Evolutionary conservation across 805 yeast genomes (phyloP).

Genomic region (Jamesozyma gamospora): DNA sequence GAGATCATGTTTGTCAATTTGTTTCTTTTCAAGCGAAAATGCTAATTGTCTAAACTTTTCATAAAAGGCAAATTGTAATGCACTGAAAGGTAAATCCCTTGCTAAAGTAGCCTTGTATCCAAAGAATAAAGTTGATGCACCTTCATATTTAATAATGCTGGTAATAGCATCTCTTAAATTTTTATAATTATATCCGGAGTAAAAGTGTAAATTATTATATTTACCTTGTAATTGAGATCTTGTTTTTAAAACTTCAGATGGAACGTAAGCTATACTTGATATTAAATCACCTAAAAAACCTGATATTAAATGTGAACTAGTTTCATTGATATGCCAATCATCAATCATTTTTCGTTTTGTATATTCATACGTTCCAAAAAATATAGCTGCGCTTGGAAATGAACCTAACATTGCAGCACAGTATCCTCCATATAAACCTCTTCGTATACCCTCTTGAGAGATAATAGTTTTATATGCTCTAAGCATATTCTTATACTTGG

Average conservation of each 20-base stretch:
- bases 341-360: conserved; percentile 63
- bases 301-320: conserved; percentile 67
- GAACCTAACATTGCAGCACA: conserved; percentile 87
- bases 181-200: conserved; percentile 77
- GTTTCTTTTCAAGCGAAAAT: conserved; percentile 29
- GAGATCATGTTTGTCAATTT: conserved; percentile 35
- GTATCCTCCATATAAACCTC: conserved; percentile 89
- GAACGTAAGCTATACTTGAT: conserved; percentile 82
- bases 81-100: conserved; percentile 92
- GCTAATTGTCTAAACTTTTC: conserved; percentile 68
- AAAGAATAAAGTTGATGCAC: conserved; percentile 62
- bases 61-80: conserved; percentile 90
- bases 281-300: conserved; percentile 93
- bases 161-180: conserved; percentile 62
- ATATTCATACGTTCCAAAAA: conserved; percentile 82
- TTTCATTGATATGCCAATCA: conserved; percentile 60
- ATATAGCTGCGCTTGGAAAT: conserved; percentile 88
- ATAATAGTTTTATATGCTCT: conserved; percentile 70
- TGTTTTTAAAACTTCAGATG: conserved; percentile 89
- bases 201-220: conserved; percentile 66
- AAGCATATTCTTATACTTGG: conserved; percentile 64
- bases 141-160: conserved; percentile 61
- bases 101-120: conserved; percentile 92
- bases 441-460: conserved; percentile 69
- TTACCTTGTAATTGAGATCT: conserved; percentile 88